Evolutionary conservation across 2,329 filamentous ascomycete species (phyloP).

Genomic region (Xylaria hypoxylon): DNA sequence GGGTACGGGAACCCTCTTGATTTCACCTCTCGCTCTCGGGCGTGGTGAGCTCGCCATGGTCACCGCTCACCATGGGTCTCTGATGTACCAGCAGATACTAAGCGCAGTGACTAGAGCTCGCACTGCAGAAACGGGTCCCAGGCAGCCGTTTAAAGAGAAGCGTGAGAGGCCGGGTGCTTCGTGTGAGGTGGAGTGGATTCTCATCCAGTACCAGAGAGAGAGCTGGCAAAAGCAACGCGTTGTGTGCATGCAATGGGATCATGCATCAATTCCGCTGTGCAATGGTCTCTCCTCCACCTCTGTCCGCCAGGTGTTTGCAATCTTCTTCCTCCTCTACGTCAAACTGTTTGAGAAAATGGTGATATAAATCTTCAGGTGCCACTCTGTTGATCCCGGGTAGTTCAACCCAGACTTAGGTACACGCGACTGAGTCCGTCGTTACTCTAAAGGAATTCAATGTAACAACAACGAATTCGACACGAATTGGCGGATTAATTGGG

Average conservation of each 20-base stretch:
- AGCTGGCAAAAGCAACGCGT: not conserved
- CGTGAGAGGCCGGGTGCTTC: constrained; percentile 7
- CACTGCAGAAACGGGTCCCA: constrained; percentile 17
- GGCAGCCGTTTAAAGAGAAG: constrained; percentile 31
- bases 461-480: not conserved
- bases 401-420: not conserved
- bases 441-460: not conserved
- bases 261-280: constrained; percentile 4
- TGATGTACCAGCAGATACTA: not conserved
- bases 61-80: constrained; percentile 13
- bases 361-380: not conserved
- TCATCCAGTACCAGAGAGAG: not conserved
- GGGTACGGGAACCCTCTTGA: constrained; percentile 29
- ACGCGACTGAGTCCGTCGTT: not conserved
- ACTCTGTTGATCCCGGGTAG: not conserved
- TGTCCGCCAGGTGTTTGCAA: not conserved
- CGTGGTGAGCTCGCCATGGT: constrained; percentile 19
- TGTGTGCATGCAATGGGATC: constrained; percentile 3
- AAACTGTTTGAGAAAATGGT: not conserved
- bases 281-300: not conserved
- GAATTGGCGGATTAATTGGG: not conserved
- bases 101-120: constrained; percentile 6
- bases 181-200: not conserved
- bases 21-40: constrained; percentile 5
- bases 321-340: not conserved